Evolutionary conservation across 768 basidiomycete genomes (phyloP), one percentile per base, ranked within the genome.

Genomic region (Kwoniella mangroviensis): DNA sequence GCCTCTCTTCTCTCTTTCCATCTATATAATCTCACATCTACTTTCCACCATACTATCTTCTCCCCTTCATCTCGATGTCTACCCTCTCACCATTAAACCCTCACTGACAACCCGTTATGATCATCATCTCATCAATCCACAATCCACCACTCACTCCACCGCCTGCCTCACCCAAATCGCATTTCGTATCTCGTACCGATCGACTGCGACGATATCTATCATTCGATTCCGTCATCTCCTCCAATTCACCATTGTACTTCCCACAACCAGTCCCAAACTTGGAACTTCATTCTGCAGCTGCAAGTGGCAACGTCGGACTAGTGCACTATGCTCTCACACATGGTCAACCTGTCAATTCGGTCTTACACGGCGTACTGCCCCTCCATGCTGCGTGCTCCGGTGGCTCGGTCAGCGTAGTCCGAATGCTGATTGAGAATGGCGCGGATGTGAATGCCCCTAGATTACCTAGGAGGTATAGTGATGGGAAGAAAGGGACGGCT

Each of bases 391-490:
- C 96, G 2, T 92, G 90, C 75, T 91, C 93, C 0, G 93, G 93
- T 24, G 97, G 97, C 1, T 92, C 89, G 79, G 92, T 91, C 66
- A 87, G 90, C 67, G 92, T 98, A 54, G 94, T 98, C 51, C 88
- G 89, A 77, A 86, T 95, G 73, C 85, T 99, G 56, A 91, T 99
- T 78, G 93, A 97, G 71, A 86, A 89, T 68, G 96, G 97, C 22
- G 97, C 97, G n/a, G 97, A 99, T 81, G 96, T 98, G 40, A 98
- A 98, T 84, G 94, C 94, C 4, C 91, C 93, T 63, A 89, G 95
- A 60, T 75, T 86, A 7, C 85, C 85, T 2, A 74, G 84, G 49
- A 74, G 84, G 51, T 85, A 85, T 78, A 84, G 79, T 62, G 84
- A 84, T 70, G 84, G 83, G 24, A 79, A 81, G 56, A 80, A 74